A percentile compares a stretch with the other conserved stretches of the same genome.
phyloP scores from a whole-genome alignment of 352 stramenopile genomes.

The Globisporangium paroecandrum region DNA sequence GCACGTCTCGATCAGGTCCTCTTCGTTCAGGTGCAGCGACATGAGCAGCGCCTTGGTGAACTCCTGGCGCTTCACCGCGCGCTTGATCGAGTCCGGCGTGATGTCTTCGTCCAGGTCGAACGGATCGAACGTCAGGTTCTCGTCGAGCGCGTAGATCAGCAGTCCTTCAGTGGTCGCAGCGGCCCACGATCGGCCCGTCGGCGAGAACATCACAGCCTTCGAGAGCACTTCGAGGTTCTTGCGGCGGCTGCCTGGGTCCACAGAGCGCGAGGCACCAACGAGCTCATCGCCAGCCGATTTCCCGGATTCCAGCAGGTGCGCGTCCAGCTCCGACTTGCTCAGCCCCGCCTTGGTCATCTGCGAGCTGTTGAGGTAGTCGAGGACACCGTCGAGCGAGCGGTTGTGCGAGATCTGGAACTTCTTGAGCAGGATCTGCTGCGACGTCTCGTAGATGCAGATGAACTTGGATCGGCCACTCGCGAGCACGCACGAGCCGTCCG shows the following conservation, averaged over 20 bases:
- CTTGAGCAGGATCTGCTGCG: conserved; percentile 94
- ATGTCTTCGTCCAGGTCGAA: conserved; percentile 98
- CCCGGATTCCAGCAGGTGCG: conserved; percentile 39
- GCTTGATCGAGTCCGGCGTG: conserved; percentile 91
- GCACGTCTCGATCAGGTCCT: conserved; percentile 89
- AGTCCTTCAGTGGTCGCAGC: conserved; percentile 97
- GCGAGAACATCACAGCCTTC: conserved; percentile 95
- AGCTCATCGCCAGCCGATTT: conserved; percentile 46
- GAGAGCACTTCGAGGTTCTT: conserved; percentile 87
- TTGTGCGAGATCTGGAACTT: conserved; percentile 99
- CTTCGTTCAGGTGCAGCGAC: conserved; percentile 96
- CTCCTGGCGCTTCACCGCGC: conserved; percentile 85
- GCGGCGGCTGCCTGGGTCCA: conserved; percentile 90
- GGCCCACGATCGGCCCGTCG: conserved; percentile 95
- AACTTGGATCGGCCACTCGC: conserved; percentile 98
- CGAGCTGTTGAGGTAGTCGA: conserved; percentile 95
- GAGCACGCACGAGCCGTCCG: conserved; percentile 96
- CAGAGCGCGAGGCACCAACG: conserved; percentile 80
- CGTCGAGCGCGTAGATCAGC: conserved; percentile 96
- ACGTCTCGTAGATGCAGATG: conserved; percentile 99
- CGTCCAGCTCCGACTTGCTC: conserved; percentile 68
- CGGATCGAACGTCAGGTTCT: conserved; percentile 97
- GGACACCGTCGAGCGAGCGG: conserved; percentile 92
- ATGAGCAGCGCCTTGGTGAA: conserved; percentile 94
- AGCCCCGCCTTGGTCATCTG: conserved; percentile 77